Percentiles rank a stretch among this genome's conserved stretches.
These are phyloP conservation scores for Solanum pennellii DNA, from an alignment of 257 asterid genomes.

Conservation along the genomic window DNA sequence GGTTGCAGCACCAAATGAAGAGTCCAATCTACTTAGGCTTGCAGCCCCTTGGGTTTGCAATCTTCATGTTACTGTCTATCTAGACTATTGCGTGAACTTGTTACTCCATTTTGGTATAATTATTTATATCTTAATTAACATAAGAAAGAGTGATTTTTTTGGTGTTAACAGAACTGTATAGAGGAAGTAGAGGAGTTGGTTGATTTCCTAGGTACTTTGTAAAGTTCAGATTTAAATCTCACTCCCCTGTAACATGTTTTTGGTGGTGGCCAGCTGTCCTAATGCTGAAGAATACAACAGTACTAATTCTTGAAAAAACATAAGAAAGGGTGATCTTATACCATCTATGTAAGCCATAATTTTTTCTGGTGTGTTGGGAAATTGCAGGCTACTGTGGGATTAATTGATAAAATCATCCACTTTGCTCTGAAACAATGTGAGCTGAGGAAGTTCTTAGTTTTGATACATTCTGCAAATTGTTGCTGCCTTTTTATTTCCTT, in stretches of 20 bases:
- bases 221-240: too few relatives aligned
- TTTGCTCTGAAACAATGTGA: neutral
- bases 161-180: too few relatives aligned
- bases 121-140: neutral
- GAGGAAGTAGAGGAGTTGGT: too few relatives aligned
- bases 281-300: too few relatives aligned
- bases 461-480: neutral
- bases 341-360: neutral
- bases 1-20: neutral
- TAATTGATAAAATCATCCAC: neutral
- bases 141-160: neutral
- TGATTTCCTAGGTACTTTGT: too few relatives aligned
- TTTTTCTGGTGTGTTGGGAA: neutral
- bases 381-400: neutral
- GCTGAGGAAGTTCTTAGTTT: neutral
- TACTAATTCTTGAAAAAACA: neutral
- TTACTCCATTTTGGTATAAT: neutral
- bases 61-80: neutral
- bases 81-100: neutral
- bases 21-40: neutral
- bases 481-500: neutral
- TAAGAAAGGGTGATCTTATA: neutral
- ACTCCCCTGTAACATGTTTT: too few relatives aligned
- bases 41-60: neutral
- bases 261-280: too few relatives aligned